Evolutionary conservation across 371 early-diverging fungal genomes (phyloP), one percentile per base, ranked within the genome.

Genomic region (Parasitella parasitica): DNA sequence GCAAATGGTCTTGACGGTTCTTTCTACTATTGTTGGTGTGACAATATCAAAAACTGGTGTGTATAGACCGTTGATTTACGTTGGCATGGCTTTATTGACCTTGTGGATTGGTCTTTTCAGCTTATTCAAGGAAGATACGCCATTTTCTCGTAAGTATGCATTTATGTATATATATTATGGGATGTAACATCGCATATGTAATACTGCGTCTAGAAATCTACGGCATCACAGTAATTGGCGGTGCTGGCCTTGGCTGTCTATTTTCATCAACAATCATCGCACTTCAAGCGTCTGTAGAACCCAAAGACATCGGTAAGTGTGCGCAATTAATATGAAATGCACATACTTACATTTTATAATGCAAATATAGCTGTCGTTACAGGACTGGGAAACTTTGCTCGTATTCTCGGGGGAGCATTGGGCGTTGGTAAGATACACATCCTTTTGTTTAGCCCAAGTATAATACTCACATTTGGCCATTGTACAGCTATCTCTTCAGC

Each of bases 351-450:
- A 22, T 46, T 24, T 43, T 12, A 12, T 12, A n/a, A n/a, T n/a
- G n/a, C n/a, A n/a, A n/a, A 4, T 46, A 24, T 46, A 46, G 80
- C 79, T 27, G 78, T 81, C 4, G 79, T 72, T 7, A 79, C 79
- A 2, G 79, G 79, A 5, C 53, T 79, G 3, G 76, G 77, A 56
- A 82, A 77, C 20, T 82, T 82, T 38, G 54, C 71, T 5, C 67
- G 77, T 41, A 70, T 82, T 6, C 59, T 82, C 3, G 82, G 82
- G 64, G 82, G 79, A 50, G 82, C 82, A 8, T 53, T 78, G 26
- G 82, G 82, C 54, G 70, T 36, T 48, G 20, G 18, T 35, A 36
- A 54, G 35, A 1, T 30, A 16, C 7, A 20, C 20, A 41, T 41
- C 5, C 20, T 11, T n/a, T 3, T 41, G 4, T 34, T 34, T 41